Evolutionary conservation across 1,139 yeast species (phyloP), one percentile per base, ranked within the genome.

Genomic region (Entelexis paramagnoliae): DNA sequence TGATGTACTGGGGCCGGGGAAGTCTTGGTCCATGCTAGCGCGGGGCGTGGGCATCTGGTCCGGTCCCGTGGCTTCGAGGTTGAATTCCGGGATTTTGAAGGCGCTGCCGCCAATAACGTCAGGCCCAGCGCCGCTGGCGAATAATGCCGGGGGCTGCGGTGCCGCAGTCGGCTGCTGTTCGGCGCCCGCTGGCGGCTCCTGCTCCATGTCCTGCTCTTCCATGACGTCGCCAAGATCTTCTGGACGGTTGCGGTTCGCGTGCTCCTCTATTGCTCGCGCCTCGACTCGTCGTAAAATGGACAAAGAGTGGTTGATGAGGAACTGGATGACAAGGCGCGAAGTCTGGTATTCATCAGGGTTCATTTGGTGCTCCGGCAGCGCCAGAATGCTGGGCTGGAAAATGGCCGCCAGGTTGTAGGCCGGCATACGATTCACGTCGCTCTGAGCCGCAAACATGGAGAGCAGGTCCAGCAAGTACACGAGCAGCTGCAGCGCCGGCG

Each of bases 381-480:
- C 84, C 48, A 93, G 72, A 17, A 93, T 80, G 20, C 95, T 84
- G 2, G 98, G 98, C 68, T 91, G 98, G 70, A 93, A 91, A 55
- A 91, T 86, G 2, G 97, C 96, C 0, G 97, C 95, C 59, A 91
- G 72, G 64, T 93, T 91, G 60, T 91, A 78, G 2, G 95, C 86
- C 2, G 96, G 81, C 99, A 91, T 91, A 60, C 87, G 73, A 65
- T 89, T 91, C 54, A 78, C 79, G 46, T 77, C 79, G 10, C 91
- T 75, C 62, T 84, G 82, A 56, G 84, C 80, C 49, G 89, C 86
- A 59, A 91, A 94, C 72, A 88, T 78, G 11, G 95, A 84, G 54
- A 91, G 72, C 59, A 93, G 72, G 67, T 91, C 98, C 60, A 91
- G 70, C 28, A 93, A 78, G 68, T 93, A 91, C 60, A 89, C 83